phyloP scores from a whole-genome alignment of 208 protist genomes.

The Acanthamoeba castellanii region DNA sequence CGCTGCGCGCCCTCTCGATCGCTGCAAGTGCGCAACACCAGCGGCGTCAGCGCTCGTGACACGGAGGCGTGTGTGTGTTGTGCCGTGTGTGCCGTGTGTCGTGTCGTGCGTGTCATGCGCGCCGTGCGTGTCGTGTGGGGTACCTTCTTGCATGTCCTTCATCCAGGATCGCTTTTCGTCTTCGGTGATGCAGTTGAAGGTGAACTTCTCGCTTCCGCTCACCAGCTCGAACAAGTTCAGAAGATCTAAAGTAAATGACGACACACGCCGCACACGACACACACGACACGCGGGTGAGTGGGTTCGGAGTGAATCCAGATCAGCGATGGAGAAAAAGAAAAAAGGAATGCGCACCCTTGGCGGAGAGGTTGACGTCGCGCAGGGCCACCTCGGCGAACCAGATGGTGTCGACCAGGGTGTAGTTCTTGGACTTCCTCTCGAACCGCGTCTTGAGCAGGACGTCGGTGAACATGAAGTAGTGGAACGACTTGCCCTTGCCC shows the following conservation, averaged over 20 bases:
- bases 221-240: slow-evolving; percentile 59
- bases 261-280: no score
- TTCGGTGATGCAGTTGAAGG: slow-evolving; percentile 58
- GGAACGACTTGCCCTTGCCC: slow-evolving; percentile 24
- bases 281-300: background rate
- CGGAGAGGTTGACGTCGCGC: slow-evolving; percentile 8
- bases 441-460: slow-evolving; percentile 53
- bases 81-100: no score
- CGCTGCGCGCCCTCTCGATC: background rate
- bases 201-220: background rate
- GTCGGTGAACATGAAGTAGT: slow-evolving; percentile 71
- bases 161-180: slow-evolving; percentile 59
- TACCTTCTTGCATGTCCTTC: slow-evolving; percentile 42
- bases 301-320: background rate
- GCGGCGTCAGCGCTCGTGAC: background rate
- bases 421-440: slow-evolving; percentile 29
- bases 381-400: slow-evolving; percentile 21
- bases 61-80: background rate
- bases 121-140: no score
- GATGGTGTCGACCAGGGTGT: slow-evolving; percentile 37
- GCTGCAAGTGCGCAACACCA: background rate
- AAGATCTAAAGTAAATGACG: background rate
- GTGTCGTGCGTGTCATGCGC: no score
- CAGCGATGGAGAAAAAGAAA: background rate
- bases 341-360: background rate